Conservation (phyloP, 1,284 basidiomycete species). For the Fomitopsis palustris region DNA sequence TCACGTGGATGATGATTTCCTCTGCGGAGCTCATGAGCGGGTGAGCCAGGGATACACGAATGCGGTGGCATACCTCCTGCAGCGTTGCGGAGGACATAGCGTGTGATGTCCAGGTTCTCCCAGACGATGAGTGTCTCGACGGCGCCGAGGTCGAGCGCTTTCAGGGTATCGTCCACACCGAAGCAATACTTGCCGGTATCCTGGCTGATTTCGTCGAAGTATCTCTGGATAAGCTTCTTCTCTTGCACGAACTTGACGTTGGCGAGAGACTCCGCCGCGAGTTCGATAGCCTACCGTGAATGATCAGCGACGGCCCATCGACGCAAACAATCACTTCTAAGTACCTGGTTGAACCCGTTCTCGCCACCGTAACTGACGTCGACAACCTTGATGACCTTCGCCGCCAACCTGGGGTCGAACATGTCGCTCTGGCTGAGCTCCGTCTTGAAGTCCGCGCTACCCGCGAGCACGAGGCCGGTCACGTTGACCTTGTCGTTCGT, state of each 20-base stretch:
- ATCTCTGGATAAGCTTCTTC: slow-evolving; percentile 95
- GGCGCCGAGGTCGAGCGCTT: slow-evolving; percentile 94
- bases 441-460: slow-evolving; percentile 98
- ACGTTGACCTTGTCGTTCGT: slow-evolving; percentile 99
- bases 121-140: slow-evolving; percentile 98
- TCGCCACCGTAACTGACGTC: slow-evolving; percentile 99
- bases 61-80: slow-evolving; percentile 63
- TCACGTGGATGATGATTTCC: slow-evolving; percentile 77
- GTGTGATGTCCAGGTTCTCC: slow-evolving; percentile 92
- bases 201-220: slow-evolving; percentile 99
- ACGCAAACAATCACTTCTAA: slow-evolving; percentile 9
- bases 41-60: background rate
- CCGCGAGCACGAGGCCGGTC: slow-evolving; percentile 94
- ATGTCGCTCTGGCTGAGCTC: slow-evolving; percentile 96
- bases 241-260: slow-evolving; percentile 99
- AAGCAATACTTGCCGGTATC: slow-evolving; percentile 99
- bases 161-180: slow-evolving; percentile 96
- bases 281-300: slow-evolving; percentile 82
- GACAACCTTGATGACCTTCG: slow-evolving; percentile 96
- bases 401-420: slow-evolving; percentile 86
- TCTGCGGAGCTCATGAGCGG: slow-evolving; percentile 40
- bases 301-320: background rate
- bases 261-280: slow-evolving; percentile 91
- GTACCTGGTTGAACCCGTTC: slow-evolving; percentile 96
- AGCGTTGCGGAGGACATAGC: slow-evolving; percentile 85